Base-by-base conservation (phyloP, 805 yeast species). In the Pichia membranifaciens region DNA sequence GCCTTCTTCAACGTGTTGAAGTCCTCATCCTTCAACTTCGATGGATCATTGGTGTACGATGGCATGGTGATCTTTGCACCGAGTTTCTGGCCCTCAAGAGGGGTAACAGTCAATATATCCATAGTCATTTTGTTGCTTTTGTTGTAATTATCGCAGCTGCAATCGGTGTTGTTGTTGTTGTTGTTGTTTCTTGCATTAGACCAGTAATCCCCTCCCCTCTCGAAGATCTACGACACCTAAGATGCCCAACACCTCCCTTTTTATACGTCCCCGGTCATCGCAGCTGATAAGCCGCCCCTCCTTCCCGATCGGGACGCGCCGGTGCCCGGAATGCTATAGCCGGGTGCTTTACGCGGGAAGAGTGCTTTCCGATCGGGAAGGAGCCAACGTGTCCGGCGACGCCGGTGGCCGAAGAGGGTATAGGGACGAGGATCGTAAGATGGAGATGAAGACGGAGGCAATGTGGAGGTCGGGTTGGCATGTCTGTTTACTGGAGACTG, bases 1-100 rank as follows among this genome's bases (percentile, higher is more conserved):
- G 90, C 91, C 29, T 76, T 74, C 55, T 75, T 78, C 50, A 87
- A 72, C 8, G 59, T 55, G 45, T 73, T 66, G 66, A 87, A 87
- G 57, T 87, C 93, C 5, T 66, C 76, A 3, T 82, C 86, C 52
- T 69, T 73, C 50, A 88, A 72, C 46, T 73, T 61, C 4, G 86
- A 73, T 15, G 96, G 96, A 65, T 87, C 95, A 47, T 77, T 80
- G 50, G 84, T 75, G 54, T 84, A 83, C 3, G 62, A 61, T 32
- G 96, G 96, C 37, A 87, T 66, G 6, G 63, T 66, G 41, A 88
- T 69, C 13, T 68, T 66, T 45, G 93, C 91, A 38, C 96, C 96
- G 55, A 87, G 75, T 22, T 82, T 79, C 28, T 74, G 65, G 43
- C 67, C 68, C 35, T 60, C 64, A 9, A 80, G 65, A 16, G 85